Conservation (phyloP, 805 yeast species). For the Saccharomycopsis guyanensis region DNA sequence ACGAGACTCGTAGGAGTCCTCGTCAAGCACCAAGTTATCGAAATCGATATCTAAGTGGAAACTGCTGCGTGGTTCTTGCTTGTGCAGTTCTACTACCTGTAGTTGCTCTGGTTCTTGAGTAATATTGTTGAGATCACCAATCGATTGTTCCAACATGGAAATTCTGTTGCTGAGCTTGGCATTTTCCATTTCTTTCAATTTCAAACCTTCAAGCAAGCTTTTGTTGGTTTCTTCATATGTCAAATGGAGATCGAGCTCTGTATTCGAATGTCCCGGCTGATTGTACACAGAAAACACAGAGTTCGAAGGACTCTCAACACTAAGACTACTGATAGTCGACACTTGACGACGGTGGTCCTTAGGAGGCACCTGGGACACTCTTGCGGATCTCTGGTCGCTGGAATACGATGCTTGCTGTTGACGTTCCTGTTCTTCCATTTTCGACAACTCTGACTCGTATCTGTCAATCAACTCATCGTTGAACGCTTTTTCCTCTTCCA, state of each 20-base stretch:
- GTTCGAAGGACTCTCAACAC: neutral
- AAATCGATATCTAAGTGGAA: constrained; percentile 7
- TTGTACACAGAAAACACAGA: constrained; percentile 8
- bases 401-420: neutral
- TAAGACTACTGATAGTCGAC: neutral
- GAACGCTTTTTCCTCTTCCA: neutral
- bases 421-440: neutral
- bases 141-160: constrained; percentile 1
- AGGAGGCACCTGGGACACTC: neutral
- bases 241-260: constrained; percentile 5
- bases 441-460: neutral
- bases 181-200: constrained; percentile 14
- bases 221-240: constrained; percentile 18
- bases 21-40: constrained; percentile 5
- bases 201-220: constrained; percentile 12
- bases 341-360: constrained; percentile 3
- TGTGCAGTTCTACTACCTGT: neutral
- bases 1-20: neutral
- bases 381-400: neutral
- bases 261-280: constrained; percentile 2
- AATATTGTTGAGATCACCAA: neutral
- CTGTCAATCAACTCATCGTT: neutral
- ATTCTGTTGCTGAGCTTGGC: constrained; percentile 3
- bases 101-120: neutral
- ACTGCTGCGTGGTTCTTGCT: neutral